A percentile compares a stretch with the other conserved stretches of the same genome.
phyloP scores from a whole-genome alignment of 352 stramenopile genomes.

The Phytopythium delawarense region DNA sequence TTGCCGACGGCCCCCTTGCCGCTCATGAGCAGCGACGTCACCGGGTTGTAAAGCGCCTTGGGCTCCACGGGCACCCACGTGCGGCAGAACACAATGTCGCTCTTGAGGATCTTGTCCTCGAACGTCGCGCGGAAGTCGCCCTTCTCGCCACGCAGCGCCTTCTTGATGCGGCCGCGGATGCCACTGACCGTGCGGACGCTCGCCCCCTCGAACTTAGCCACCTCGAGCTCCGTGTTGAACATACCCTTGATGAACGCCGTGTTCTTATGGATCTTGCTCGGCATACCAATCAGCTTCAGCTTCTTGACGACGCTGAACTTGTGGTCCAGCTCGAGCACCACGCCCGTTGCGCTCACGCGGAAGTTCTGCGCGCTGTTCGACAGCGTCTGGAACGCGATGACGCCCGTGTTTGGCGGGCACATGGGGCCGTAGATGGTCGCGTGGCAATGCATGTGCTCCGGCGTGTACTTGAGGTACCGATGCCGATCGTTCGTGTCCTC shows the following conservation, averaged over 20 bases:
- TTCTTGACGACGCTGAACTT: constrained; percentile 99
- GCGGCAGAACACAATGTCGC: constrained; percentile 98
- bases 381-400: constrained; percentile 97
- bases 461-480: constrained; percentile 98
- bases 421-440: constrained; percentile 97
- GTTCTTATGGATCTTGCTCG: constrained; percentile 98
- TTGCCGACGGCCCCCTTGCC: constrained; percentile 38
- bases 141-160: constrained; percentile 89
- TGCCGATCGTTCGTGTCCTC: constrained; percentile 98
- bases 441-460: constrained; percentile 99
- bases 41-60: constrained; percentile 98
- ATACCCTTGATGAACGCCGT: constrained; percentile 98
- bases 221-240: constrained; percentile 95
- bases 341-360: constrained; percentile 96
- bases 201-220: constrained; percentile 97
- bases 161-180: constrained; percentile 98
- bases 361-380: constrained; percentile 92
- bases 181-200: constrained; percentile 98
- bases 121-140: constrained; percentile 99
- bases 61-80: constrained; percentile 98
- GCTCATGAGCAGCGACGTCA: constrained; percentile 81
- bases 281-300: constrained; percentile 98
- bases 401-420: constrained; percentile 95
- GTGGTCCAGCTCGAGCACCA: constrained; percentile 96
- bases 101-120: constrained; percentile 99